phyloP scores from a whole-genome alignment of 345 rosid species.

The Pistacia atlantica region DNA sequence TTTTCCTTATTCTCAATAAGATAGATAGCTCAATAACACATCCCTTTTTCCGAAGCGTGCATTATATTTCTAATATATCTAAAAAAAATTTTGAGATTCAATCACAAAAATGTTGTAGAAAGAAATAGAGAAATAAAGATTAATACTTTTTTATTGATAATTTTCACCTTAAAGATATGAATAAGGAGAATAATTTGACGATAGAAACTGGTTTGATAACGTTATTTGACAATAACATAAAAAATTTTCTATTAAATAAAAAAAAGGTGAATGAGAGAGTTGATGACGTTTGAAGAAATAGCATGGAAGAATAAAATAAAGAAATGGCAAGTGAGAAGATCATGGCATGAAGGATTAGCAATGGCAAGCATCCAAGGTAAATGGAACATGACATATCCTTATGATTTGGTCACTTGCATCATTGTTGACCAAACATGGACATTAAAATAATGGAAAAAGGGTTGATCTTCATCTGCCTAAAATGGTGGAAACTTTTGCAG shows the following conservation, averaged over 20 bases:
- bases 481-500: not conserved
- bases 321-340: conserved; percentile 8
- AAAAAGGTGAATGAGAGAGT: not conserved
- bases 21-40: too few relatives aligned
- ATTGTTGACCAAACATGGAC: not conserved
- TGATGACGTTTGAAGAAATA: not conserved
- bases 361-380: not conserved
- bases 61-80: too few relatives aligned
- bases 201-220: too few relatives aligned
- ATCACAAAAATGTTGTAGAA: too few relatives aligned
- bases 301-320: not conserved
- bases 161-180: too few relatives aligned
- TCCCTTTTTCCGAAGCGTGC: too few relatives aligned
- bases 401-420: not conserved
- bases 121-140: too few relatives aligned
- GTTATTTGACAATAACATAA: not conserved
- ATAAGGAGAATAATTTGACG: too few relatives aligned
- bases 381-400: not conserved
- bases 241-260: not conserved
- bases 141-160: too few relatives aligned
- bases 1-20: too few relatives aligned
- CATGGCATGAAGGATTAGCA: not conserved
- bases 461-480: not conserved
- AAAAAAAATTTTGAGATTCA: too few relatives aligned
- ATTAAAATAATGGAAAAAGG: not conserved